Percentiles rank a stretch among this genome's conserved stretches.
Conservation (phyloP, 139 green algal genomes). For the Chlorella sp. region DNA sequence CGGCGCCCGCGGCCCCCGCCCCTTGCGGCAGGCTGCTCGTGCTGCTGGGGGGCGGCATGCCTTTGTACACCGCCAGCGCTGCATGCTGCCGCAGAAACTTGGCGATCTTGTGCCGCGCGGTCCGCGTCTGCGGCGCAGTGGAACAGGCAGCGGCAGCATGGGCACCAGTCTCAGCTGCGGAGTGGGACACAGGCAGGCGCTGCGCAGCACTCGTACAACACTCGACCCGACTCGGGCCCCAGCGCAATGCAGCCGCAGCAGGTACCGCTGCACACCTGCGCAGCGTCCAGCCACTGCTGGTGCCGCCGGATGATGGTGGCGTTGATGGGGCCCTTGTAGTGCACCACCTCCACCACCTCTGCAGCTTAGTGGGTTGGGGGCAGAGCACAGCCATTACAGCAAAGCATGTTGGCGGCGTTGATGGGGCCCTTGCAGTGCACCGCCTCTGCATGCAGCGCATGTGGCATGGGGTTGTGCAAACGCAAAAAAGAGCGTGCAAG, state of each 20-base stretch:
- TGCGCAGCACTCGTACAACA: too few relatives aligned
- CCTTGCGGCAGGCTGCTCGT: not conserved
- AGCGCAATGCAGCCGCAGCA: too few relatives aligned
- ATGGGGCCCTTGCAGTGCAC: too few relatives aligned
- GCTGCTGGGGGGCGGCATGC: conserved; percentile 1
- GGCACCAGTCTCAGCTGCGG: too few relatives aligned
- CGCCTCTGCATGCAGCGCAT: too few relatives aligned
- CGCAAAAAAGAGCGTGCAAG: too few relatives aligned
- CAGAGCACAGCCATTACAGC: too few relatives aligned
- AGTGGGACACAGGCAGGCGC: too few relatives aligned
- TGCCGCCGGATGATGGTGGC: conserved; percentile 50
- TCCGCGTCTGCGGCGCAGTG: conserved; percentile 65
- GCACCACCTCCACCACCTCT: conserved; percentile 88
- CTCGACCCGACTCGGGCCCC: too few relatives aligned
- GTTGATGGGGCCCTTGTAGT: conserved; percentile 56
- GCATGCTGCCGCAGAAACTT: conserved; percentile 73
- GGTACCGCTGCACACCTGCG: conserved; percentile 7
- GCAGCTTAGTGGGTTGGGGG: conserved; percentile 1
- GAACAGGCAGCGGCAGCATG: too few relatives aligned
- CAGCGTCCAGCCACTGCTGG: conserved; percentile 52
- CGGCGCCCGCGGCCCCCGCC: not conserved
- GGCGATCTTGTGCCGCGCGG: conserved; percentile 73
- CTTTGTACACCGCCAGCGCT: conserved; percentile 29
- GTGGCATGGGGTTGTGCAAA: too few relatives aligned
- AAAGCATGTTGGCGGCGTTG: too few relatives aligned